Percentiles rank a stretch among this genome's conserved stretches.
Evolutionary conservation across 306 rosid species (phyloP).

Genomic region (Dalbergia cochinchinensis): DNA sequence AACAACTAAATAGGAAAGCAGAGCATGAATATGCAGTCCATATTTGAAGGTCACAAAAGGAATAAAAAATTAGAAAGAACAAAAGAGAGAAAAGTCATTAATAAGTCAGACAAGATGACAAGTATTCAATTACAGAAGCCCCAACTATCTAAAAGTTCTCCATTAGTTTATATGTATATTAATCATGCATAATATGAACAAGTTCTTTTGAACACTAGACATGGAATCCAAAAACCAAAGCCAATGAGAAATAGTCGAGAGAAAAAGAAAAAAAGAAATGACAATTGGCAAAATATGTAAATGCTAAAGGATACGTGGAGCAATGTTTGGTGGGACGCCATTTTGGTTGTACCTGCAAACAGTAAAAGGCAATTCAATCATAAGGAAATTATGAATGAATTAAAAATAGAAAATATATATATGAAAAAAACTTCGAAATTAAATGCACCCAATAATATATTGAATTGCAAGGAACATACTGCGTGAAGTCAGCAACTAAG

Average conservation of each 20-base stretch:
- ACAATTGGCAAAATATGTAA: constrained; percentile 30
- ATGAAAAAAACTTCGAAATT: not conserved
- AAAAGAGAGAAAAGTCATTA: not conserved
- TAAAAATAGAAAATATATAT: not conserved
- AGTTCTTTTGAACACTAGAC: constrained; percentile 20
- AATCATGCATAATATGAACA: constrained; percentile 2
- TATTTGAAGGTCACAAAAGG: constrained; percentile 12
- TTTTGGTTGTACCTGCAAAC: constrained; percentile 77
- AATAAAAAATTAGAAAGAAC: not conserved
- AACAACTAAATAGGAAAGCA: not conserved
- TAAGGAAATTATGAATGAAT: not conserved
- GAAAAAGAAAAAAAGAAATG: constrained; percentile 11
- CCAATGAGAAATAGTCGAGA: not conserved
- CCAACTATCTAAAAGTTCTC: constrained; percentile 1
- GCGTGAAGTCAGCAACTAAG: constrained; percentile 90
- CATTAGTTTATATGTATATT: not conserved
- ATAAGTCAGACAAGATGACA: not conserved
- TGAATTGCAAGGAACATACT: constrained; percentile 58
- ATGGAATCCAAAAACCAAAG: constrained; percentile 20
- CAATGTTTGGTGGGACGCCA: constrained; percentile 84
- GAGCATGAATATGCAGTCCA: constrained; percentile 19
- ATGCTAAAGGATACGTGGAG: constrained; percentile 85
- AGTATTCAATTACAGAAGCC: constrained; percentile 10
- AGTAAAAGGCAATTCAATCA: constrained; percentile 19
- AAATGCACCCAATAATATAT: not conserved